A percentile compares a stretch with the other conserved stretches of the same genome.
These are phyloP conservation scores for Leucosporidium creatinivorum DNA, from an alignment of 768 basidiomycete genomes.

Conservation along the genomic window DNA sequence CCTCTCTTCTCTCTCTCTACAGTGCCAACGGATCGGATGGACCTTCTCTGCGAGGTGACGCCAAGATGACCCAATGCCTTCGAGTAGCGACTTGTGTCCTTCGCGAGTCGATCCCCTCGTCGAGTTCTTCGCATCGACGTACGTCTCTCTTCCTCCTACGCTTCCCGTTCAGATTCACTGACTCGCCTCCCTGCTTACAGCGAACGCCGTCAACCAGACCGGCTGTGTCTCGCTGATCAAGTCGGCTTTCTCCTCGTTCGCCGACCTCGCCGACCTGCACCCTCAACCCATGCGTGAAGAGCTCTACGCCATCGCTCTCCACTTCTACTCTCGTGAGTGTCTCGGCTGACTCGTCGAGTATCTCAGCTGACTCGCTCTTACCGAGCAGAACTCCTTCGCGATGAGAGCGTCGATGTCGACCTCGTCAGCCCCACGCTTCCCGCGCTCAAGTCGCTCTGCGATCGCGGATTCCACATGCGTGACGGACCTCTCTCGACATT, in stretches of 20 bases:
- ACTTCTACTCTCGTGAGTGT: slow-evolving; percentile 65
- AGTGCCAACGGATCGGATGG: slow-evolving; percentile 12
- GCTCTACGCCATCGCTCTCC: slow-evolving; percentile 66
- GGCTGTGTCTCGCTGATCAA: slow-evolving; percentile 61
- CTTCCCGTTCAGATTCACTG: neutral
- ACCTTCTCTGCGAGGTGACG: neutral
- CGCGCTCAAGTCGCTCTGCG: slow-evolving; percentile 66
- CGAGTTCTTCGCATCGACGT: neutral
- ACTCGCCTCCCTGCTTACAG: slow-evolving; percentile 18
- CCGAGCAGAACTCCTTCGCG: slow-evolving; percentile 66
- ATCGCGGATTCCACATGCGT: slow-evolving; percentile 42
- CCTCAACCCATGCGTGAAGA: slow-evolving; percentile 60
- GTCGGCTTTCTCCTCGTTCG: slow-evolving; percentile 57
- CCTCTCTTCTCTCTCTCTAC: neutral
- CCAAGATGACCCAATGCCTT: slow-evolving; percentile 58
- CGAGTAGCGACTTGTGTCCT: slow-evolving; percentile 75
- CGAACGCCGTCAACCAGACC: slow-evolving; percentile 44
- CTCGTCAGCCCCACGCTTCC: slow-evolving; percentile 72
- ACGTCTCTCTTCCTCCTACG: slow-evolving; percentile 34
- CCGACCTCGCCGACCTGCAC: slow-evolving; percentile 54
- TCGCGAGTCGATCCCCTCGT: slow-evolving; percentile 56
- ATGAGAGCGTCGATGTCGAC: slow-evolving; percentile 72
- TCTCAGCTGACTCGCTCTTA: neutral
- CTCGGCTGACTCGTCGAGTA: neutral
- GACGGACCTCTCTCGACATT: slow-evolving; percentile 43